Percentiles rank a stretch among this genome's conserved stretches.
Evolutionary conservation across 768 basidiomycete genomes (phyloP).

Genomic region (Leccinum aurantiacum): DNA sequence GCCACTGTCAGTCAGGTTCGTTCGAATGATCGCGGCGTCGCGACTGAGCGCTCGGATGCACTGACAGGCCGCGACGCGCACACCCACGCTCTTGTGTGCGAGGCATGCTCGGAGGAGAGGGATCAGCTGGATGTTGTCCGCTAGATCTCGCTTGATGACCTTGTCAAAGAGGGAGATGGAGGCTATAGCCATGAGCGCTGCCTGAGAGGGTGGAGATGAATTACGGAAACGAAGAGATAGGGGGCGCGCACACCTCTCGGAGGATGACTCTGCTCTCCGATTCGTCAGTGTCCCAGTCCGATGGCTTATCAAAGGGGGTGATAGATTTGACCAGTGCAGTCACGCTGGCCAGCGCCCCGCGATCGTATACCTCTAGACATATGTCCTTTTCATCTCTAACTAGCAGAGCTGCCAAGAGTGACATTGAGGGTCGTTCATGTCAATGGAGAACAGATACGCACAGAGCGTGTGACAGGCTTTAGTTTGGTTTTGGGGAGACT

Average conservation of each 20-base stretch:
- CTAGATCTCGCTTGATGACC: conserved; percentile 66
- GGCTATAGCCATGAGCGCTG: conserved; percentile 70
- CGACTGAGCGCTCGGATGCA: conserved; percentile 79
- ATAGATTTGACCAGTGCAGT: conserved; percentile 50
- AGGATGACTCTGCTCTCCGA: conserved; percentile 53
- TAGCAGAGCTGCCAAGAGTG: conserved; percentile 49
- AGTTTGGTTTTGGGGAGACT: conserved; percentile 46
- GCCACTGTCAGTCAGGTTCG: conserved; percentile 81
- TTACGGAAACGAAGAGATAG: not conserved
- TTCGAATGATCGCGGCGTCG: conserved; percentile 76
- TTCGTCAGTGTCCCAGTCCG: conserved; percentile 69
- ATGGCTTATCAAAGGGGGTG: conserved; percentile 46
- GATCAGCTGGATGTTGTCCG: conserved; percentile 57
- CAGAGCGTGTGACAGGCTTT: conserved; percentile 78
- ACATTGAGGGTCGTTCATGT: not conserved
- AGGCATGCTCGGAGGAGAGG: conserved; percentile 56
- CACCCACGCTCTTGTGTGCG: conserved; percentile 62
- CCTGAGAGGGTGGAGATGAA: conserved; percentile 40
- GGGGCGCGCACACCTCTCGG: conserved; percentile 53
- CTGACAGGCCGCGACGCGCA: conserved; percentile 86
- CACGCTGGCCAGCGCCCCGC: conserved; percentile 60
- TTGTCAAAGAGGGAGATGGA: conserved; percentile 71
- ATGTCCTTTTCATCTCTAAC: conserved; percentile 69
- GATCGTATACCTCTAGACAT: conserved; percentile 68
- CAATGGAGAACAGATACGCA: conserved; percentile 36